These are phyloP conservation scores for Ajuga reptans DNA, from an alignment of 305 asterid species.

Conservation along the genomic window DNA sequence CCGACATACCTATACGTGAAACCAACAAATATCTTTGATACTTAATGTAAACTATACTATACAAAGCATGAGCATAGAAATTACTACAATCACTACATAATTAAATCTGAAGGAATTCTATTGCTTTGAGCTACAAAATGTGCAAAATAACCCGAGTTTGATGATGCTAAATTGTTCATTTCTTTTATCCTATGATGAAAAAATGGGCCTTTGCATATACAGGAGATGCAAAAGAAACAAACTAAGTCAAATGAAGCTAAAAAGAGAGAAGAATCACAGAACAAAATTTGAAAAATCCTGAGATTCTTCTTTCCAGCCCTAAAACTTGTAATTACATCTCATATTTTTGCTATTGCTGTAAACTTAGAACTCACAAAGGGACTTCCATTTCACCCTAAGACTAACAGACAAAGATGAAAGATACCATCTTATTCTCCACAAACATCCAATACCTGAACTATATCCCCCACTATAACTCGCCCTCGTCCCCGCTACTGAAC, in stretches of 20 bases:
- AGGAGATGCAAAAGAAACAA: neutral
- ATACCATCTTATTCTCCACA: slow-evolving; percentile 22
- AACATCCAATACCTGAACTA: neutral
- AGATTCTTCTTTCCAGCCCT: slow-evolving; percentile 14
- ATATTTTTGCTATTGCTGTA: neutral
- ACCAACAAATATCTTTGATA: too few species aligned
- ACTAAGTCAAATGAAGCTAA: neutral
- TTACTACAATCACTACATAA: too few species aligned
- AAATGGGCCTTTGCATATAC: neutral
- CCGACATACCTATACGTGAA: too few species aligned
- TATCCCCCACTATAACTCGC: slow-evolving; percentile 28
- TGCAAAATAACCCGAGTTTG: neutral
- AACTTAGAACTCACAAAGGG: neutral
- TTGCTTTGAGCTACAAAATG: neutral
- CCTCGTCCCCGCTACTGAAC: slow-evolving; percentile 70
- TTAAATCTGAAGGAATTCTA: too few species aligned
- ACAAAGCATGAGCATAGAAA: too few species aligned
- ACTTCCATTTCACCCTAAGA: neutral
- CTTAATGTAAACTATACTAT: too few species aligned
- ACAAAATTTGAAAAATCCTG: slow-evolving; percentile 17
- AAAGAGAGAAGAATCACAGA: neutral
- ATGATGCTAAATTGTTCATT: neutral
- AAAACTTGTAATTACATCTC: slow-evolving; percentile 29
- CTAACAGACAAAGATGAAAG: neutral
- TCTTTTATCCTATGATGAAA: neutral